Evolutionary conservation across 2,329 filamentous ascomycete species (phyloP).

Genomic region (Aspergillus sp.): DNA sequence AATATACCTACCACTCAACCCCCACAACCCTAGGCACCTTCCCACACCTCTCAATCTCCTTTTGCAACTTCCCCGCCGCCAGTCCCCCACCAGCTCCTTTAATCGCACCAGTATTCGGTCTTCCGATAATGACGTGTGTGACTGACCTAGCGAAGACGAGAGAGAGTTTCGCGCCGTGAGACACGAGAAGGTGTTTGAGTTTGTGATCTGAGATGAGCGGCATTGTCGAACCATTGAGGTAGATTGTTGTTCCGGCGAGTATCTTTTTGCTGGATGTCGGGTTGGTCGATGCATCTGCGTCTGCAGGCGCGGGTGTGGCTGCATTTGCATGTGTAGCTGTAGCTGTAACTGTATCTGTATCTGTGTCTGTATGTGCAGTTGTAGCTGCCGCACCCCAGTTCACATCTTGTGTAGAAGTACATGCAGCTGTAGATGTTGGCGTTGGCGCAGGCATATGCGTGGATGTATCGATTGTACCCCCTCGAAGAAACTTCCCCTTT

Average conservation of each 20-base stretch:
- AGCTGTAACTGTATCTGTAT: background rate
- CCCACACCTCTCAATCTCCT: constrained; percentile 62
- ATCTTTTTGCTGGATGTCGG: constrained; percentile 39
- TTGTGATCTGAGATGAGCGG: constrained; percentile 78
- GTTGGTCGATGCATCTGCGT: background rate
- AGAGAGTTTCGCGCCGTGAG: constrained; percentile 66
- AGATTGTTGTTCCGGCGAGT: constrained; percentile 67
- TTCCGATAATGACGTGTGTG: constrained; percentile 78
- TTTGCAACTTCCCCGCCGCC: constrained; percentile 70
- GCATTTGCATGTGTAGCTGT: background rate
- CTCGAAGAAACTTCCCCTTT: background rate
- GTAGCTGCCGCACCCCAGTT: background rate
- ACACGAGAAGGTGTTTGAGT: constrained; percentile 68
- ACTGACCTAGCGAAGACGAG: constrained; percentile 67
- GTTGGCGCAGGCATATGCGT: no score
- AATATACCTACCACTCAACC: constrained; percentile 62
- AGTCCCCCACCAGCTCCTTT: constrained; percentile 65
- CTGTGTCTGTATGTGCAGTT: background rate
- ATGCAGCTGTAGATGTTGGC: background rate
- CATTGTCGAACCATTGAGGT: constrained; percentile 80
- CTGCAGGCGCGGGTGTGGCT: background rate
- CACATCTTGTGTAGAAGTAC: background rate
- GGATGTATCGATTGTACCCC: background rate
- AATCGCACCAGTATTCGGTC: constrained; percentile 41
- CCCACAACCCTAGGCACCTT: constrained; percentile 70